Evolutionary conservation across 768 basidiomycete species (phyloP), one percentile per base, ranked within the genome.

Genomic region (Erythrobasidium yunnanense): DNA sequence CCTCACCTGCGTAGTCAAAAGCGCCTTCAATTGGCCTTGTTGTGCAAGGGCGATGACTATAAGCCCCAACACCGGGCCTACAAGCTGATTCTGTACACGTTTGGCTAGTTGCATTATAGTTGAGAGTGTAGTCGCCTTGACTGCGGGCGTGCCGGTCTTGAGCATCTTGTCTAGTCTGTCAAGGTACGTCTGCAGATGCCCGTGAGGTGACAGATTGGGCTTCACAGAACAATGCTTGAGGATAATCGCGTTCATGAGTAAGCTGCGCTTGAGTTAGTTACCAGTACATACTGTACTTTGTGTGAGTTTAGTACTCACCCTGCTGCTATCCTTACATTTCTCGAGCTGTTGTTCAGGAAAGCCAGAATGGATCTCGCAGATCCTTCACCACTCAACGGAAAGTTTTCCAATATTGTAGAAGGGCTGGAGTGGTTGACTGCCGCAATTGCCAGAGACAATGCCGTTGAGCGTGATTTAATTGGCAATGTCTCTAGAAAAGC

Each of bases 1-100:
- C 7, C 25, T 32, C 23, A 55, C 54, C 22, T 63, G 60, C 32
- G 60, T 47, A 8, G 49, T 63, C 11, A 63, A n/a, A 23, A 63
- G 30, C 2, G 47, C 23, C 17, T 35, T 25, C 23, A 63, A 32
- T 32, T 50, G 45, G 33, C 46, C 46, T 27, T n/a, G 25, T 29
- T 30, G 29, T 2, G 60, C 60, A 15, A 63, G 33, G 11, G 47
- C 60, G 18, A 51, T n/a, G 27, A 63, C 38, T 2, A 45, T 32
- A 3, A 63, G 30, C 5, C 45, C 46, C 7, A 63, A 27, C 25
- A 32, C 49, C 29, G 32, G 32, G 47, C 60, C 47, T 7, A 63
- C n/a, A 25, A 63, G 42, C 38, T 42, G 38, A n/a, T 51, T 8
- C 49, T 51, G 17, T 7, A 25, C 25, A 51, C 17, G 25, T 8